Evolutionary conservation across 139 green algal genomes (phyloP), one percentile per base, ranked within the genome.

Genomic region (Tetraselmis chui): DNA sequence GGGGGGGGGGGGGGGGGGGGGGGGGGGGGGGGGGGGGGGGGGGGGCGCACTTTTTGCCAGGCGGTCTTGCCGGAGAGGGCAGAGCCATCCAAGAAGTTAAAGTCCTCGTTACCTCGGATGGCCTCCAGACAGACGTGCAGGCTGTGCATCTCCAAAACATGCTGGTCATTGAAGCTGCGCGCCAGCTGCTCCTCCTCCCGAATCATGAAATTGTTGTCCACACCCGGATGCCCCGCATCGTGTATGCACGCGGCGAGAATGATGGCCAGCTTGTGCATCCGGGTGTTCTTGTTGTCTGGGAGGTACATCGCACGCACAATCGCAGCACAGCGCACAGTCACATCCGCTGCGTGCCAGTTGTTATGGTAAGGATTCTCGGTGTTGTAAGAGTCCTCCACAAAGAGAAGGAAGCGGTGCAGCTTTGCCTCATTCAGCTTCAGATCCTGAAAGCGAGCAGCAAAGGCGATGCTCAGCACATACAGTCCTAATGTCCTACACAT

Each of bases 121-220:
- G 28, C 2, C 74, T 77, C 74, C 26, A 77, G 74, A 25, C 74
- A 28, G 23, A 77, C 11, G 74, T 29, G n/a, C 23, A 77, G 2
- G 74, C 74, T 77, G 74, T 77, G 74, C 23, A 30, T 77, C 74
- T 77, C 74, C 74, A 77, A 25, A 22, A 77, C 74, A 29, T 77
- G 74, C 74, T 77, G 74, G 18, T 77, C 74, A 29, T 77, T 77
- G 74, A 31, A 77, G 25, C 26, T 11, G 23, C 18, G 25, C 74
- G 74, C 74, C 25, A 77, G 74, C 26, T 31, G 2, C 2, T 23
- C 28, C 23, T 77, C n/a, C 2, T 31, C 28, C 2, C 26, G n/a
- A 2, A 77, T 29, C 26, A 31, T 28, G 74, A 31, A 77, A 18
- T 28, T 29, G 74, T 77, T 77, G 74, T 77, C n/a, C 74, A 2